Conservation (phyloP, 2,329 filamentous ascomycete genomes). For the Exophiala dermatitidis region DNA sequence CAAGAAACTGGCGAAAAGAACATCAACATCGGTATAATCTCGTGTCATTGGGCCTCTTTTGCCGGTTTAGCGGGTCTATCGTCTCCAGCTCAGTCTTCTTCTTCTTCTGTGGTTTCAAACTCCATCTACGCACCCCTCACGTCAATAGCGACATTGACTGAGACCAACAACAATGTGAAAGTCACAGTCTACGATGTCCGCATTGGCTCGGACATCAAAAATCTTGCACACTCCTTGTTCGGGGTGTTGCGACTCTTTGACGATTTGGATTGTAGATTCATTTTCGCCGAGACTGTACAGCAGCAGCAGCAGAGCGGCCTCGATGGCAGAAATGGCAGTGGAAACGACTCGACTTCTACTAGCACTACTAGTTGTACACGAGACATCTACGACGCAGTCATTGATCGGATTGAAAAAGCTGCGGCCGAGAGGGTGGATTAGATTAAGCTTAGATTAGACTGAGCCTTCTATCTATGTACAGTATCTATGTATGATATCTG, state of each 20-base stretch:
- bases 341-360: too few relatives aligned
- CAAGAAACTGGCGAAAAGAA: constrained; percentile 25
- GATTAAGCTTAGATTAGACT: neutral
- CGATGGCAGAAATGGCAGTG: too few relatives aligned
- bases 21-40: constrained; percentile 31
- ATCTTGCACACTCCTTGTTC: constrained; percentile 81
- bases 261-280: constrained; percentile 66
- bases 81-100: neutral
- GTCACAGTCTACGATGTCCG: constrained; percentile 57
- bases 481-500: too few relatives aligned
- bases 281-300: constrained; percentile 79
- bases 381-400: constrained; percentile 68
- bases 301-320: constrained; percentile 29
- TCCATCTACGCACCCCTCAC: constrained; percentile 7
- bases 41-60: constrained; percentile 28
- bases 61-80: constrained; percentile 9
- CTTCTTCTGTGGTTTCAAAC: neutral
- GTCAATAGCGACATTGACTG: constrained; percentile 11
- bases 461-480: neutral
- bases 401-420: constrained; percentile 76
- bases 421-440: constrained; percentile 37
- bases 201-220: constrained; percentile 62
- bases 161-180: constrained; percentile 33
- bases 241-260: constrained; percentile 81
- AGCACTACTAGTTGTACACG: neutral